Conservation (phyloP, 805 yeast species). For the Yamadazyma akitaensis region DNA sequence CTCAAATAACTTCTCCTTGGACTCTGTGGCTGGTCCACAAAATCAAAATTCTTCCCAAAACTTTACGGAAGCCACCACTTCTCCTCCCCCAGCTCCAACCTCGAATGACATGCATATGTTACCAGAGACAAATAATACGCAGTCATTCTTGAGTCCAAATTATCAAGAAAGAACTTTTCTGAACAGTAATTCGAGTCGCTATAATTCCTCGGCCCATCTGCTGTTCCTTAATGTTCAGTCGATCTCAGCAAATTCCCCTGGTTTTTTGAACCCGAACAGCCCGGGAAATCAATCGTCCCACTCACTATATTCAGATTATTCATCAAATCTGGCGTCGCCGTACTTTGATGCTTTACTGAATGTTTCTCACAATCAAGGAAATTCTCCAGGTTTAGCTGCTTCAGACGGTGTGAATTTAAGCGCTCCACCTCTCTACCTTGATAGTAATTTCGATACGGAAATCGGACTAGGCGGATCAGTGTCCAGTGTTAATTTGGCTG, state of each 20-base stretch:
- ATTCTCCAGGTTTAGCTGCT: constrained; percentile 2
- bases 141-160: constrained; percentile 14
- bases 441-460: constrained; percentile 28
- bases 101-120: constrained; percentile 15
- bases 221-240: constrained; percentile 4
- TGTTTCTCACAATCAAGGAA: constrained; percentile 7
- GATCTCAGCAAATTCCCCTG: background rate
- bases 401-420: constrained; percentile 11
- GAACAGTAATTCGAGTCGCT: background rate
- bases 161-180: constrained; percentile 18
- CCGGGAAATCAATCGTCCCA: constrained; percentile 14
- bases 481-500: constrained; percentile 30
- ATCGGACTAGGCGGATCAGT: constrained; percentile 39
- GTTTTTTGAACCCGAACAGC: constrained; percentile 12
- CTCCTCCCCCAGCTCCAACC: constrained; percentile 16
- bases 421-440: constrained; percentile 6
- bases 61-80: background rate
- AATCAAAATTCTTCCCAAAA: background rate
- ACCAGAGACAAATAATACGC: constrained; percentile 4
- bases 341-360: constrained; percentile 33
- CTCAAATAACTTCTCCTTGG: constrained; percentile 1
- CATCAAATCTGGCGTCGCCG: constrained; percentile 37
- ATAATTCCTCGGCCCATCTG: background rate
- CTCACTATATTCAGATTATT: constrained; percentile 34
- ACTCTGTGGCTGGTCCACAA: constrained; percentile 3